These are phyloP conservation scores for Epichloe sibirici DNA, from an alignment of 2,329 filamentous ascomycete species.

Conservation along the genomic window DNA sequence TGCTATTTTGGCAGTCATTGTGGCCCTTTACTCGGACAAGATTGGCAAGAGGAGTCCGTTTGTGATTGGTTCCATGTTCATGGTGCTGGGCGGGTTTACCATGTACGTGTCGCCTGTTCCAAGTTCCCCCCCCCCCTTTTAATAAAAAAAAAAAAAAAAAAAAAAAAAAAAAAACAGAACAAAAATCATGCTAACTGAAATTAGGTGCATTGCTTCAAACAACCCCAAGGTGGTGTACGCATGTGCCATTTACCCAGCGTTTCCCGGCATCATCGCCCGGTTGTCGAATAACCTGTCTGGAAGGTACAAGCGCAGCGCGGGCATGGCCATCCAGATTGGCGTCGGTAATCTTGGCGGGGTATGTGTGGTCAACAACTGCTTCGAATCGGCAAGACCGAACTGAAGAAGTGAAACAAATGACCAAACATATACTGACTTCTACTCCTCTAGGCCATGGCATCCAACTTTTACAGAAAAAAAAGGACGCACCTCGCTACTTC, in stretches of 20 bases:
- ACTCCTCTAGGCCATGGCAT: conserved; percentile 46
- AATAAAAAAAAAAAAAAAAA: not conserved
- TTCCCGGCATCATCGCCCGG: conserved; percentile 72
- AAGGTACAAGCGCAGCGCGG: conserved; percentile 49
- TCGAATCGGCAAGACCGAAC: not conserved
- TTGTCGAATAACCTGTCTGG: conserved; percentile 63
- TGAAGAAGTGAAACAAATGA: not conserved
- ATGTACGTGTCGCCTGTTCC: conserved; percentile 25
- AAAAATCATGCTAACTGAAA: conserved; percentile 6
- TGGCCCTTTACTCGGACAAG: conserved; percentile 43
- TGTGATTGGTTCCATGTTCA: conserved; percentile 37
- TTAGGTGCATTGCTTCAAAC: conserved; percentile 42
- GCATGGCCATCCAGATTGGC: conserved; percentile 53
- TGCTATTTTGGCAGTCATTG: conserved; percentile 41
- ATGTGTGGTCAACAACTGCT: conserved; percentile 11
- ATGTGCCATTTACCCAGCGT: conserved; percentile 67
- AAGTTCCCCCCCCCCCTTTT: not conserved
- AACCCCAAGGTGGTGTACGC: conserved; percentile 57
- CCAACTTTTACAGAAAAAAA: conserved; percentile 52
- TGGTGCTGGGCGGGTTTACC: conserved; percentile 45
- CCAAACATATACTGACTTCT: not conserved
- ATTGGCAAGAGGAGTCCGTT: conserved; percentile 42
- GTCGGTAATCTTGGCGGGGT: conserved; percentile 45
- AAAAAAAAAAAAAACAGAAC: not conserved
- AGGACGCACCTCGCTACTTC: conserved; percentile 35